A percentile compares a stretch with the other conserved stretches of the same genome.
phyloP scores from a whole-genome alignment of 2,329 filamentous ascomycete species.

The Cladosporium oxysporum region DNA sequence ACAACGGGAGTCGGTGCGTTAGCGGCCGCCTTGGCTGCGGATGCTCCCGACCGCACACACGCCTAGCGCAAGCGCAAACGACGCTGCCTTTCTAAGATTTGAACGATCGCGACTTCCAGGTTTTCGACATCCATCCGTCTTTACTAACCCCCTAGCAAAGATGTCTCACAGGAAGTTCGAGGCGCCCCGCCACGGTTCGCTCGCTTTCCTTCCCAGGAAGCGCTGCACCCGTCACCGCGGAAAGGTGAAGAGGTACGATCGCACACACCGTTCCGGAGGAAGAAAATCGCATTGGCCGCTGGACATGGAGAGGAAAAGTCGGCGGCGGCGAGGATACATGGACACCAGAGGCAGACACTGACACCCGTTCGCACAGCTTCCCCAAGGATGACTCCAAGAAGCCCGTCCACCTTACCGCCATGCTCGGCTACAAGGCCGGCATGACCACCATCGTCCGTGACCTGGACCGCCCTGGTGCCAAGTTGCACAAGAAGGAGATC shows the following conservation, averaged over 20 bases:
- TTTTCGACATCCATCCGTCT: slow-evolving; percentile 13
- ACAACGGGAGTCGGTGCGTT: not conserved
- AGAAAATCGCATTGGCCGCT: not conserved
- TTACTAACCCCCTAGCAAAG: slow-evolving; percentile 23
- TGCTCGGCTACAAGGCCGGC: slow-evolving; percentile 99
- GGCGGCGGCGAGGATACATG: slow-evolving; percentile 17
- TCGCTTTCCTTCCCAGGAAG: slow-evolving; percentile 69
- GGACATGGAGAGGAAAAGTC: slow-evolving; percentile 14
- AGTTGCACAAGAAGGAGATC: slow-evolving; percentile 99
- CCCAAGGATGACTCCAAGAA: slow-evolving; percentile 99
- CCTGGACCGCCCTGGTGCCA: slow-evolving; percentile 97
- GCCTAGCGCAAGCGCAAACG: slow-evolving; percentile 13
- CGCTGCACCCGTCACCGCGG: slow-evolving; percentile 90
- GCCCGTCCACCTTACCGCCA: slow-evolving; percentile 95
- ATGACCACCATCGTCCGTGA: slow-evolving; percentile 99
- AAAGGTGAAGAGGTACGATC: slow-evolving; percentile 93
- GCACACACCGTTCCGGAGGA: not conserved
- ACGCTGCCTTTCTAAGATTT: slow-evolving; percentile 1
- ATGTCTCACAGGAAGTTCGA: slow-evolving; percentile 70
- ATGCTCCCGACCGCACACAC: slow-evolving; percentile 1
- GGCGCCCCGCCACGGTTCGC: slow-evolving; percentile 85
- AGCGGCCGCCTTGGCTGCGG: not conserved
- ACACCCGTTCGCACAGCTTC: slow-evolving; percentile 65
- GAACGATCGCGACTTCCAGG: not conserved
- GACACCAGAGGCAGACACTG: slow-evolving; percentile 7